These are phyloP conservation scores for Scytalidium lignicola DNA, from an alignment of 2,329 filamentous ascomycete genomes.

Conservation along the genomic window DNA sequence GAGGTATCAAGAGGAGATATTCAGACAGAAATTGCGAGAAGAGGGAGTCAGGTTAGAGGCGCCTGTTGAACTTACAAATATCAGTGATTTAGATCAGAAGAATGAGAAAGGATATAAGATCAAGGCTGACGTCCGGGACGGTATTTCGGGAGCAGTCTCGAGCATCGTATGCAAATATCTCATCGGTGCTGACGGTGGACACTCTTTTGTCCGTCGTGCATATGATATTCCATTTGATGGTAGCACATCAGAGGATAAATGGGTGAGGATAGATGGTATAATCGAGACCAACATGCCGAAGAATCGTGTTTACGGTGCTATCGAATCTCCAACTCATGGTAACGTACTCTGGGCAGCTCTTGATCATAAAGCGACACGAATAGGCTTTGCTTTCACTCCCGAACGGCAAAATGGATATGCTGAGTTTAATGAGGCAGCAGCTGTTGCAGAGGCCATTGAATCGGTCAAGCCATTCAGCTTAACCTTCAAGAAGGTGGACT, in stretches of 20 bases:
- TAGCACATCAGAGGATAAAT: constrained; percentile 40
- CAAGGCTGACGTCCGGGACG: too few relatives aligned
- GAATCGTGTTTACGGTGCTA: constrained; percentile 37
- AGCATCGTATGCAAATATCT: too few relatives aligned
- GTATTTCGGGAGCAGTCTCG: too few relatives aligned
- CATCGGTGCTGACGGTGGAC: constrained; percentile 43
- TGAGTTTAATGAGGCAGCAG: constrained; percentile 36
- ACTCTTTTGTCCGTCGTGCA: constrained; percentile 37
- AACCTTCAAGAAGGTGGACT: constrained; percentile 34
- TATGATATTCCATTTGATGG: constrained; percentile 42
- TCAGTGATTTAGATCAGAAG: too few relatives aligned
- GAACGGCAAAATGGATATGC: constrained; percentile 28
- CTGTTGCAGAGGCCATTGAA: constrained; percentile 38
- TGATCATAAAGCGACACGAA: constrained; percentile 44
- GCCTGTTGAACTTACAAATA: too few relatives aligned
- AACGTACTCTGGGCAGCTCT: constrained; percentile 47
- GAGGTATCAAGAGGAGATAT: too few relatives aligned
- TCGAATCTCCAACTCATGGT: constrained; percentile 43
- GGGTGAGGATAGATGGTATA: constrained; percentile 44
- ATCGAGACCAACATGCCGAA: constrained; percentile 30
- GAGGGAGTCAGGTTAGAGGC: too few relatives aligned
- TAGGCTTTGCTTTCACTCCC: constrained; percentile 43
- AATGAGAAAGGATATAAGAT: too few relatives aligned
- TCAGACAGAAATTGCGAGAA: too few relatives aligned
- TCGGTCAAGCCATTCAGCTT: constrained; percentile 32